Evolutionary conservation across 352 stramenopile genomes (phyloP), one percentile per base, ranked within the genome.

Genomic region (Phytophthora sp.): DNA sequence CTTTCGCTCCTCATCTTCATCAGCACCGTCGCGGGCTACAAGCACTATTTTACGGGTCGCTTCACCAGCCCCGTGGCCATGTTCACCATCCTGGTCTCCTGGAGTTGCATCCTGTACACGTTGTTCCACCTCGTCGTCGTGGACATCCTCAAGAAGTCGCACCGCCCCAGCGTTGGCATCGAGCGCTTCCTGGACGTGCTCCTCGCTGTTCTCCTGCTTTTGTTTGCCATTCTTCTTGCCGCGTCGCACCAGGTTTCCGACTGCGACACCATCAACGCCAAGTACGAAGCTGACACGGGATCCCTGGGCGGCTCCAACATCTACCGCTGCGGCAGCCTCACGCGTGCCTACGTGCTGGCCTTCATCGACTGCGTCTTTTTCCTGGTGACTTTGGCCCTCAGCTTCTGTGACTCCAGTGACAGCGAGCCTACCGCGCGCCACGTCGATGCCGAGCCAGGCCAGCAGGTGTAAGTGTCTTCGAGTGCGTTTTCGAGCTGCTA

Each of bases 81-180:
- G 54, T 83, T 72, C 64, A 50, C 69, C n/a, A 69, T 83, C 12
- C 64, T 83, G 18, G 49, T 76, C 26, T 61, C 67, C 10, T 83
- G 74, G 63, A 80, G 70, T 48, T 76, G 67, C 68, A 74, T 74
- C 49, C 26, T 78, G 28, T 83, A 83, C 74, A 72, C 71, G 34
- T 49, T 80, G 3, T 83, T 70, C 67, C 68, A 80, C 34, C 44
- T 83, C 8, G 52, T 78, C 4, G 48, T 68, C 20, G 74, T 83
- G 4, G 68, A 79, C 50, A 68, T 69, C 31, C 54, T 82, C 55
- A 76, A 77, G 59, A 64, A 76, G 45, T 66, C 74, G 34, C 66
- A 61, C 43, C 70, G 70, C 28, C 74, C 70, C 9, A 65, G 43
- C 13, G 50, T 66, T 21, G 54, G 60, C 13, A 37, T 76, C 13